Percentiles rank a stretch among this genome's conserved stretches.
Conservation (phyloP, 225 moss, liverwort and hornwort genomes). For the Bryoerythrophyllum caledonicum region DNA sequence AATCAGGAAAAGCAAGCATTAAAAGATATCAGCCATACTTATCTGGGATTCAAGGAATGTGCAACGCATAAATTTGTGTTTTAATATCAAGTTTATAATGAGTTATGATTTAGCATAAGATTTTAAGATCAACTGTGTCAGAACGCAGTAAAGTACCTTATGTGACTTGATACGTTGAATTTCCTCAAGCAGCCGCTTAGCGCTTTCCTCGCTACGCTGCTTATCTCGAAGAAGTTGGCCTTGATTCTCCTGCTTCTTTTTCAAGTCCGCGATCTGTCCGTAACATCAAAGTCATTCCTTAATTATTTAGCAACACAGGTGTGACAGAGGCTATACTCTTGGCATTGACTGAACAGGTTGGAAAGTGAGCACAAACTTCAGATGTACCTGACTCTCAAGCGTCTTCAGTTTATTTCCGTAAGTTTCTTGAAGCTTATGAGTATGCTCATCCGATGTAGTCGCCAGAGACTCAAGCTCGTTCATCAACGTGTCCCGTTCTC, state of each 20-base stretch:
- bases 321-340: neutral
- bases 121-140: neutral
- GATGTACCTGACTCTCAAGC: constrained; percentile 57
- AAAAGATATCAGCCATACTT: neutral
- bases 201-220: constrained; percentile 89
- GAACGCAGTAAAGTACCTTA: constrained; percentile 56
- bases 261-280: constrained; percentile 82
- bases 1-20: neutral
- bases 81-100: neutral
- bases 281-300: constrained; percentile 9
- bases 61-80: neutral
- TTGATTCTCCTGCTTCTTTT: constrained; percentile 96
- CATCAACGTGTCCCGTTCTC: constrained; percentile 61
- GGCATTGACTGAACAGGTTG: neutral
- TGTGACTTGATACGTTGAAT: constrained; percentile 93
- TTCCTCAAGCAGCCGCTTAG: constrained; percentile 85
- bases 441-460: constrained; percentile 62
- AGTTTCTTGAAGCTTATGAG: constrained; percentile 62
- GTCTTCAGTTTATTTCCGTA: constrained; percentile 61
- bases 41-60: neutral
- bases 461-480: constrained; percentile 63
- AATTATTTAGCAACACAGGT: neutral
- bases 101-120: neutral
- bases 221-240: constrained; percentile 82
- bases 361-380: constrained; percentile 11